Evolutionary conservation across 805 yeast species (phyloP).

Genomic region (Candida ulmi): DNA sequence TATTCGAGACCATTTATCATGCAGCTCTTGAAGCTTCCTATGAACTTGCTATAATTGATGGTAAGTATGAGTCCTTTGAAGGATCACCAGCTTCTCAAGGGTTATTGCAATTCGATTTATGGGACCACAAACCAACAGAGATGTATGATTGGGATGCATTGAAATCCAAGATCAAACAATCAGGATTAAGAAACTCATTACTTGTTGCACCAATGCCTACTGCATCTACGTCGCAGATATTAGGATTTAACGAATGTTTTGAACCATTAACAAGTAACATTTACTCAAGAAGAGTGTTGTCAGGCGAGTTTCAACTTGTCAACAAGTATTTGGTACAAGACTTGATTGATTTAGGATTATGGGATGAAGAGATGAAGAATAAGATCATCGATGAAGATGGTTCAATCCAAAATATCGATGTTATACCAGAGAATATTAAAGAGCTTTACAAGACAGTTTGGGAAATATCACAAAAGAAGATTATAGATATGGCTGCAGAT

Average conservation of each 20-base stretch:
- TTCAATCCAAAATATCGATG: constrained; percentile 71
- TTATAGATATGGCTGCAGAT: constrained; percentile 83
- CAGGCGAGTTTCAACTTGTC: constrained; percentile 93
- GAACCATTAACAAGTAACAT: constrained; percentile 95
- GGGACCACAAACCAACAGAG: constrained; percentile 73
- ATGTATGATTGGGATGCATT: constrained; percentile 83
- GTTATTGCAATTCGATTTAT: constrained; percentile 75
- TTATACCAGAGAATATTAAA: constrained; percentile 71
- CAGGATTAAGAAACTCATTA: constrained; percentile 83
- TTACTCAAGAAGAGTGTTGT: constrained; percentile 82
- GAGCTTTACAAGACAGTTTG: constrained; percentile 89
- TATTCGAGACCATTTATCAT: constrained; percentile 94
- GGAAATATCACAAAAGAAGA: constrained; percentile 85
- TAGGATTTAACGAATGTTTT: constrained; percentile 92
- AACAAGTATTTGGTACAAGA: constrained; percentile 83
- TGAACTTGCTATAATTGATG: constrained; percentile 67
- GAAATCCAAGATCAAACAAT: constrained; percentile 48
- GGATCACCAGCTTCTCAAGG: constrained; percentile 94
- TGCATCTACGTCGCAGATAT: constrained; percentile 93
- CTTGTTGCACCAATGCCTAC: constrained; percentile 97
- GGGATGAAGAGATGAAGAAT: constrained; percentile 78
- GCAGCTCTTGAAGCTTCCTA: constrained; percentile 85
- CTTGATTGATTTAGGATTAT: constrained; percentile 72
- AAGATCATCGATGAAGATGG: constrained; percentile 74
- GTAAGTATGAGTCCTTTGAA: constrained; percentile 64